Percentiles rank a stretch among this genome's conserved stretches.
Conservation (phyloP, 2,329 filamentous ascomycete species). For the Corynespora cassiicola region DNA sequence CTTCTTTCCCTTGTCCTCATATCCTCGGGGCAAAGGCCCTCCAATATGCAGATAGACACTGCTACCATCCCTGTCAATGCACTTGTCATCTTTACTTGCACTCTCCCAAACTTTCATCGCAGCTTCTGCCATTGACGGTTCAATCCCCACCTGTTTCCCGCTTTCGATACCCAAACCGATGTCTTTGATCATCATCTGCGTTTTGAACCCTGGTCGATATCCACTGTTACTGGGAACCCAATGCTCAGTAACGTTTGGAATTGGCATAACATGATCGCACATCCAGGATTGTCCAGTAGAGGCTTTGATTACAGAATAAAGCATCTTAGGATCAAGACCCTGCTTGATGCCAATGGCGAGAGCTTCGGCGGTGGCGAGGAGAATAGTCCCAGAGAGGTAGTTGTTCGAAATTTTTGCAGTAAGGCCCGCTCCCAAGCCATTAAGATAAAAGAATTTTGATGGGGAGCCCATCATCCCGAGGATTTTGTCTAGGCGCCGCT, state of each 20-base stretch:
- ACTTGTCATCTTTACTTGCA: constrained; percentile 29
- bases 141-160: constrained; percentile 31
- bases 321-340: constrained; percentile 31
- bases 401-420: constrained; percentile 44
- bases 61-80: constrained; percentile 36
- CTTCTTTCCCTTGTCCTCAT: constrained; percentile 33
- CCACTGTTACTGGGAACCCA: constrained; percentile 42
- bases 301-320: constrained; percentile 36
- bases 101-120: constrained; percentile 33
- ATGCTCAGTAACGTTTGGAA: constrained; percentile 35
- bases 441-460: constrained; percentile 36
- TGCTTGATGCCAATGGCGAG: constrained; percentile 37
- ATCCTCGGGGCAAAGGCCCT: constrained; percentile 27
- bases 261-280: constrained; percentile 41
- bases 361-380: constrained; percentile 40
- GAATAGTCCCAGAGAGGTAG: constrained; percentile 37
- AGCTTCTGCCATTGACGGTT: constrained; percentile 33
- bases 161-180: constrained; percentile 35
- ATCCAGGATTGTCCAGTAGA: constrained; percentile 42
- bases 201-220: constrained; percentile 40
- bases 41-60: constrained; percentile 40
- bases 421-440: constrained; percentile 33
- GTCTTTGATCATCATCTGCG: constrained; percentile 45
- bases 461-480: constrained; percentile 32
- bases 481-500: constrained; percentile 16